Conservation (phyloP, 768 basidiomycete species). For the Kwoniella bestiolae region DNA sequence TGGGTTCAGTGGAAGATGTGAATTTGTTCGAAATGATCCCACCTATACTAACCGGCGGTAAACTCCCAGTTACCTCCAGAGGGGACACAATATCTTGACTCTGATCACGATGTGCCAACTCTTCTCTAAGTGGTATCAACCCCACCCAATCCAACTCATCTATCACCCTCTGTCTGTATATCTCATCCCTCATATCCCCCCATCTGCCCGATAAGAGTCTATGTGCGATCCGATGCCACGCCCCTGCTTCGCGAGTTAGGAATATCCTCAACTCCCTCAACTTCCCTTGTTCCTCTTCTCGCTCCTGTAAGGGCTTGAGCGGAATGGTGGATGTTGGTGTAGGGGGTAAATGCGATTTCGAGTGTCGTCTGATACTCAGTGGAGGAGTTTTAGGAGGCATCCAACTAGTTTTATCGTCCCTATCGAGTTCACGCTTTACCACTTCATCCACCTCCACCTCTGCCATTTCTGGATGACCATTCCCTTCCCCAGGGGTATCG, state of each 20-base stretch:
- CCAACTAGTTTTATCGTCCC: not conserved
- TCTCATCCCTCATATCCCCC: not conserved
- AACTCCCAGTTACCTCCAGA: not conserved
- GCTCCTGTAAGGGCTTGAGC: not conserved
- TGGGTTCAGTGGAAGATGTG: not conserved
- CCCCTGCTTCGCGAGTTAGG: constrained; percentile 16
- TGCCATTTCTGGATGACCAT: not conserved
- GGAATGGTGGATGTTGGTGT: not conserved
- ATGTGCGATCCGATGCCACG: constrained; percentile 26
- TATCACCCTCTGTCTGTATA: constrained; percentile 18
- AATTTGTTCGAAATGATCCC: not conserved
- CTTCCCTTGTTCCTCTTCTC: not conserved
- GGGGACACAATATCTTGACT: too few relatives aligned
- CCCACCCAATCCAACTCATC: constrained; percentile 42
- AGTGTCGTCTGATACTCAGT: constrained; percentile 1
- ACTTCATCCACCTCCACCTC: not conserved
- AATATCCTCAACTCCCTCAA: constrained; percentile 12
- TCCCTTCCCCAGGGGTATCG: not conserved
- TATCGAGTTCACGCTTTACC: not conserved
- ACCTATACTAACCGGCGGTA: not conserved
- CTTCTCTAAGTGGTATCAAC: constrained; percentile 15
- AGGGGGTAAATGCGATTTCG: constrained; percentile 11
- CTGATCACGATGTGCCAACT: too few relatives aligned
- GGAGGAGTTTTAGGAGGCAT: constrained; percentile 13
- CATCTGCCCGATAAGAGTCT: constrained; percentile 14